Percentiles rank a stretch among this genome's conserved stretches.
Evolutionary conservation across 192 early-diverging fungal species (phyloP).

Genomic region (Backusella liffmaniae): DNA sequence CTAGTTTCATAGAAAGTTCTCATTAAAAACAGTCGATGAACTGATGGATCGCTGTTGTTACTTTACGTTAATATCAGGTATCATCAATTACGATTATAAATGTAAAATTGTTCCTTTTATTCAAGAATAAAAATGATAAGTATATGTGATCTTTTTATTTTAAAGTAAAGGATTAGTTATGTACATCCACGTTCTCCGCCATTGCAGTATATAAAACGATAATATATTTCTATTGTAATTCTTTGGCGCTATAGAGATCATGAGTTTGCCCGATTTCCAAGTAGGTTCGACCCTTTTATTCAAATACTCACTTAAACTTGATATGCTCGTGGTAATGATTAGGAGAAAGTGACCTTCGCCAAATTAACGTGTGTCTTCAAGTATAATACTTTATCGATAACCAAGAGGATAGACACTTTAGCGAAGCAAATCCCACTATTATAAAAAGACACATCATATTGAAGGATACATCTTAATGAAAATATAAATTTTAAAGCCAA

Average conservation of each 20-base stretch:
- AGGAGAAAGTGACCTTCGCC: background rate
- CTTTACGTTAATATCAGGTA: background rate
- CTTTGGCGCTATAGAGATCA: too few species aligned
- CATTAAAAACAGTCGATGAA: background rate
- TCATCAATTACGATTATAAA: background rate
- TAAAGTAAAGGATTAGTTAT: background rate
- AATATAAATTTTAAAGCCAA: too few species aligned
- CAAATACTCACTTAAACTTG: too few species aligned
- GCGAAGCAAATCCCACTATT: too few species aligned
- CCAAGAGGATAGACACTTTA: background rate
- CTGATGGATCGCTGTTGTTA: background rate
- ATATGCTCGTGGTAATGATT: background rate
- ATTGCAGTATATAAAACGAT: background rate
- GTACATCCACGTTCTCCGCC: background rate
- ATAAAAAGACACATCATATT: too few species aligned
- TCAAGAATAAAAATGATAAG: too few species aligned
- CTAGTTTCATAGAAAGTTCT: background rate
- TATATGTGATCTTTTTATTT: background rate
- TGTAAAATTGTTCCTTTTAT: too few species aligned
- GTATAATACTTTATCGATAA: background rate
- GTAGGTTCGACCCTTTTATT: background rate
- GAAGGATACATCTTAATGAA: too few species aligned
- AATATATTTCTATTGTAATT: too few species aligned
- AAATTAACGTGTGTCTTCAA: background rate
- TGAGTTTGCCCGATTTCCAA: too few species aligned